phyloP scores from a whole-genome alignment of 23 red algal genomes.

The Chondrus crispus region DNA sequence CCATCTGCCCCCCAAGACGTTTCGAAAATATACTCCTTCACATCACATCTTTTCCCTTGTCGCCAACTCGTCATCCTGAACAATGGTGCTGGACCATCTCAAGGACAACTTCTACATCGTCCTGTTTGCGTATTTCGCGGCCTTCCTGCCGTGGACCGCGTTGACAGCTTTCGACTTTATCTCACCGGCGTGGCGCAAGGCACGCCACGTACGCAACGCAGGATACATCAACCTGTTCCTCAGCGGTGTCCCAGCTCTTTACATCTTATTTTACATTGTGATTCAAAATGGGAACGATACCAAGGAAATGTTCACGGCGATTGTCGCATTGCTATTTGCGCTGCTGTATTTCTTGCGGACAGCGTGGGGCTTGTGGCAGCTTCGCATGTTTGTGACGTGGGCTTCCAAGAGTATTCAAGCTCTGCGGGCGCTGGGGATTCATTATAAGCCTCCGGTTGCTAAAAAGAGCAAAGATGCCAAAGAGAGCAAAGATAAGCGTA shows the following conservation, averaged over 20 bases:
- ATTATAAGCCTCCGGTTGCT: no score
- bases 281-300: background rate
- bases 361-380: conserved; percentile 12
- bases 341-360: background rate
- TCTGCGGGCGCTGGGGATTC: background rate
- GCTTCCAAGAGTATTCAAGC: background rate
- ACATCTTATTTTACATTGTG: background rate
- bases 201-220: background rate
- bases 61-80: no score
- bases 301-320: conserved; percentile 18
- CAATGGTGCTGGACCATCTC: no score
- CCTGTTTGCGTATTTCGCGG: background rate
- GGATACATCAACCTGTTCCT: conserved; percentile 22
- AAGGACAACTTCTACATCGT: no score
- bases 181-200: background rate
- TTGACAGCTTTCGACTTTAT: conserved; percentile 17
- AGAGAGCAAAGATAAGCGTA: no score
- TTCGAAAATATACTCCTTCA: no score
- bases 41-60: no score
- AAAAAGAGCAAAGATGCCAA: background rate
- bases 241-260: background rate
- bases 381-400: conserved; percentile 3
- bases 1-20: no score
- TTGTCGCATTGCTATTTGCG: conserved; percentile 11
- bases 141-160: conserved; percentile 17